Evolutionary conservation across 2,329 filamentous ascomycete genomes (phyloP), one percentile per base, ranked within the genome.

Genomic region (Aspergillus puulaauensis): DNA sequence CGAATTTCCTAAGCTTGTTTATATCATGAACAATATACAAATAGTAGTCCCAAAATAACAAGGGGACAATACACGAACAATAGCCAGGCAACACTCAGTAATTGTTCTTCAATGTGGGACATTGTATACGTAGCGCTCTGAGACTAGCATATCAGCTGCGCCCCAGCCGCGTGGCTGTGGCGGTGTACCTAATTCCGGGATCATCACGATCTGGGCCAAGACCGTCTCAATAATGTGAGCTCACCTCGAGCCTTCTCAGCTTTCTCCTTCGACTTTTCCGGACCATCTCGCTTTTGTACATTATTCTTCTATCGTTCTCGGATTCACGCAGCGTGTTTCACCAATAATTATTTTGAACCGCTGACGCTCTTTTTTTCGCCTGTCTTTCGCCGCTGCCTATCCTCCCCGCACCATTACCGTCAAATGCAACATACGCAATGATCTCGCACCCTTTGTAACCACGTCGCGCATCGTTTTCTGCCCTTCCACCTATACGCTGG

Each of bases 81-180:
- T 31, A 54, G 24, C 9, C 31, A 31, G n/a, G 11, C 37, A 46
- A 6, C n/a, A 49, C 15, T 35, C 21, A 24, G 23, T 21, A 35
- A n/a, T 31, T 21, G 3, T 54, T 15, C 27, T 31, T 9, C 23
- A 31, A 43, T 15, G 33, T 51, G 37, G 44, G 3, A 40, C 9
- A 21, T 12, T 21, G 17, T 43, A 21, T 21, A 43, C 40, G 40
- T 17, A 21, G 14, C 11, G n/a, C 7, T 17, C 15, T 17, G 11
- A 17, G 40, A 21, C 9, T 48, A 21, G 11, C n/a, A 41, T 39
- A 39, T 53, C 27, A 27, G 17, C 14, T 31, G 51, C 21, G 40
- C 50, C n/a, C 44, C 33, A 46, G 41, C 51, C 41, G 39, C 40
- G 51, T 39, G 51, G 41, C 41, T 44, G 51, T 53, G 51, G 51